Evolutionary conservation across 2,329 filamentous ascomycete species (phyloP).

Genomic region (Fusarium gaditjirri): DNA sequence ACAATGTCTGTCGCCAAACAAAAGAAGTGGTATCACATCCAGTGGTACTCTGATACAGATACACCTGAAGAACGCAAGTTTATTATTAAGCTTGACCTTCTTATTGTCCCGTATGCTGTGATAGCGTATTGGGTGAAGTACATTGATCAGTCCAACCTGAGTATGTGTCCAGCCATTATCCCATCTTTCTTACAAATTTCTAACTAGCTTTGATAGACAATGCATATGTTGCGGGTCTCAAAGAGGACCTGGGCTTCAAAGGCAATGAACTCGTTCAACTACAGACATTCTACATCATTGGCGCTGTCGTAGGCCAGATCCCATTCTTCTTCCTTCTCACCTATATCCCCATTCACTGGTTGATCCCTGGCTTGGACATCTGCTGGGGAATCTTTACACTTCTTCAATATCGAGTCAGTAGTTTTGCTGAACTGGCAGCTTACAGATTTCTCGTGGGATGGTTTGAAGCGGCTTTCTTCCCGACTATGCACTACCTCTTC

Average conservation of each 20-base stretch:
- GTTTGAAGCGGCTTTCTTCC: slow-evolving; percentile 60
- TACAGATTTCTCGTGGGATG: slow-evolving; percentile 66
- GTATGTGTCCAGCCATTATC: not conserved
- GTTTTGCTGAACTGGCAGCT: slow-evolving; percentile 61
- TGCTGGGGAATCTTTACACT: slow-evolving; percentile 67
- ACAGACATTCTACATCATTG: slow-evolving; percentile 60
- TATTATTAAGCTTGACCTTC: slow-evolving; percentile 62
- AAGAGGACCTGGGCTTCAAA: slow-evolving; percentile 61
- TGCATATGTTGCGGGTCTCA: slow-evolving; percentile 65
- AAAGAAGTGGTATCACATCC: slow-evolving; percentile 26
- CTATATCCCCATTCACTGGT: slow-evolving; percentile 57
- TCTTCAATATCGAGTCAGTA: slow-evolving; percentile 61
- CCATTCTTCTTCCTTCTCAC: slow-evolving; percentile 64
- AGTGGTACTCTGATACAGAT: slow-evolving; percentile 26
- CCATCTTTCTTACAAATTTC: rapidly evolving
- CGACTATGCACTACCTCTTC: slow-evolving; percentile 53
- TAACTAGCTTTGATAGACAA: slow-evolving; percentile 53
- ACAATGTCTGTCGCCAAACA: slow-evolving; percentile 8
- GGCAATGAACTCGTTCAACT: slow-evolving; percentile 66
- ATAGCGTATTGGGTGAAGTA: slow-evolving; percentile 45
- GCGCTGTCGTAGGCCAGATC: slow-evolving; percentile 61
- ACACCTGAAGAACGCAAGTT: slow-evolving; percentile 26
- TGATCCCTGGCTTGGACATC: slow-evolving; percentile 63
- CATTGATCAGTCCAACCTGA: slow-evolving; percentile 42
- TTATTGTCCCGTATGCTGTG: slow-evolving; percentile 51